Evolutionary conservation across 129 eudicot species (phyloP), one percentile per base, ranked within the genome.

Genomic region (Artemisia tridentata): DNA sequence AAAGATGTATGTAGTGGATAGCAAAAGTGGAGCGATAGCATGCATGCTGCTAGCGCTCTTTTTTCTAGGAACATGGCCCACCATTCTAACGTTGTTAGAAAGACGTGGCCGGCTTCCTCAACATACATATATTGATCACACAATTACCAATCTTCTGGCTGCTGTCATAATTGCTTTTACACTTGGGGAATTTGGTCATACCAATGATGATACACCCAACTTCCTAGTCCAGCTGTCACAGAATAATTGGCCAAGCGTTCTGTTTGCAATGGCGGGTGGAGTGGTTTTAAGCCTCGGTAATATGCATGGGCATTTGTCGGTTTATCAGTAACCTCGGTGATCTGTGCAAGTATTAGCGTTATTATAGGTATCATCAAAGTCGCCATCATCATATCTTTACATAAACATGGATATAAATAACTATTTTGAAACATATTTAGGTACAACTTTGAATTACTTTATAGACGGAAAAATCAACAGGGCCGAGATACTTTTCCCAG

Each of bases 41-140:
- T 63, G 67, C 23, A 63, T 63, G 67, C 15, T 63, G 23, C 46
- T 63, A 15, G 47, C 67, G 25, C 67, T 63, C 67, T 21, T 63
- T 11, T 63, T 66, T 19, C 25, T 66, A 66, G 71, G 71, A 66
- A 66, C 71, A 19, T 66, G 56, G 71, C 71, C 71, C 7, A 57
- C 71, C 11, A 66, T 66, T 66, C 12, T 66, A 66, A 66, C 71
- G 5, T 19, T 20, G 71, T 66, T 46, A 48, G 71, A 66, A 66
- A 21, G 43, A 19, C 43, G 56, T 66, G 71, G 71, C 19, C 38
- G 56, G 41, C 71, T 66, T 66, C 71, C 56, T 11, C 71, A 66
- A 66, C 71, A 66, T 55, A 66, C 71, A 19, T 66, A 66, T 66
- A 19, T 66, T 21, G 71, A 66, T 66, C 47, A 47, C 71, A 66